These are phyloP conservation scores for Barnettozyma californica DNA, from an alignment of 805 yeast genomes.

Conservation along the genomic window DNA sequence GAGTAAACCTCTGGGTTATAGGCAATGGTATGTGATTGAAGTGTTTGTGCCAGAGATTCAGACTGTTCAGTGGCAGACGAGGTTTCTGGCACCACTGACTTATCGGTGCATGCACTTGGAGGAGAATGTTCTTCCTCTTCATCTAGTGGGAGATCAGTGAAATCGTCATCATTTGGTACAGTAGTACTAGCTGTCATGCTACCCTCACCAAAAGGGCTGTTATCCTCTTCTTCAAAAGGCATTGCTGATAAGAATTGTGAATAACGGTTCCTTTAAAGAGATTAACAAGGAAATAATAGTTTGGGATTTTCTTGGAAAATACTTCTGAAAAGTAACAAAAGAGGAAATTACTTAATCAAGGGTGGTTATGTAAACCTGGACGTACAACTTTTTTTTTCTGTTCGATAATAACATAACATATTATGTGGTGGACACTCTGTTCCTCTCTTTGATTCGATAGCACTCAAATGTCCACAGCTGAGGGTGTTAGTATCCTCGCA, in stretches of 20 bases:
- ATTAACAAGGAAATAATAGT: not conserved
- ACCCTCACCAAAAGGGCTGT: constrained; percentile 22
- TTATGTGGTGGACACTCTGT: not conserved
- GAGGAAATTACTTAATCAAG: not conserved
- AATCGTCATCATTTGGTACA: constrained; percentile 16
- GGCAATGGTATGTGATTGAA: constrained; percentile 16
- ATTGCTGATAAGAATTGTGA: not conserved
- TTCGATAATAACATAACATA: not conserved
- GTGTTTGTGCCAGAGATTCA: constrained; percentile 3
- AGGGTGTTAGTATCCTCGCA: constrained; percentile 1
- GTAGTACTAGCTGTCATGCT: constrained; percentile 5
- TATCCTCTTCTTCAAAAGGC: constrained; percentile 23
- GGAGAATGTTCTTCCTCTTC: constrained; percentile 15
- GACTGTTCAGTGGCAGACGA: constrained; percentile 1
- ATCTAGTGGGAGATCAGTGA: constrained; percentile 25
- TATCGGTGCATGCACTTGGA: constrained; percentile 6
- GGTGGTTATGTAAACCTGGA: not conserved
- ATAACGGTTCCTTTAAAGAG: not conserved
- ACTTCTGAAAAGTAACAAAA: not conserved
- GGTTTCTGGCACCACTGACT: constrained; percentile 7
- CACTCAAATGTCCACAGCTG: not conserved
- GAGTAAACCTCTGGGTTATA: constrained; percentile 26
- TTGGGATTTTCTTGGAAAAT: not conserved
- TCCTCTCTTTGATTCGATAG: not conserved
- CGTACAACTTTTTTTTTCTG: not conserved